These are phyloP conservation scores for Gloeopeniophorella convolvens DNA, from an alignment of 768 basidiomycete species.

Conservation along the genomic window DNA sequence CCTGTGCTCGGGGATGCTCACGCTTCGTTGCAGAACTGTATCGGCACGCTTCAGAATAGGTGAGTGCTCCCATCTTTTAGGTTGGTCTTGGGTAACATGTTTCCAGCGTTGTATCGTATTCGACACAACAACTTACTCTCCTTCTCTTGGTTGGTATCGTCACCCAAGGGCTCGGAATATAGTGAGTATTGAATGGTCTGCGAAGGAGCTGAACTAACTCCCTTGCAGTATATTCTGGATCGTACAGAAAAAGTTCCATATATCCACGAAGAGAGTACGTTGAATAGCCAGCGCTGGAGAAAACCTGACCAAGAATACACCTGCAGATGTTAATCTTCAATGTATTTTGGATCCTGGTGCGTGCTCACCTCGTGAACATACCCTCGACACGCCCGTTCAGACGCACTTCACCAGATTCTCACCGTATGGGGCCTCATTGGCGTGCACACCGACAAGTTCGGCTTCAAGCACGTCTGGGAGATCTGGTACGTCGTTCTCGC, in stretches of 20 bases:
- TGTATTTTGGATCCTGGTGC: constrained; percentile 63
- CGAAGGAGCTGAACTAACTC: background rate
- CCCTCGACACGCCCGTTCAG: background rate
- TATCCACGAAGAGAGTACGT: constrained; percentile 56
- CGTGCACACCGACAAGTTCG: constrained; percentile 66
- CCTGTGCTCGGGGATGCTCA: background rate
- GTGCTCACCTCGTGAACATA: constrained; percentile 12
- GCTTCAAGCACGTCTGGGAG: constrained; percentile 82
- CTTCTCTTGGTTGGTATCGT: constrained; percentile 61
- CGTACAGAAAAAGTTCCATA: constrained; percentile 56
- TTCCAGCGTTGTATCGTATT: constrained; percentile 59
- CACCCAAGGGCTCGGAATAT: constrained; percentile 60
- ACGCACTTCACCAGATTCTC: constrained; percentile 40
- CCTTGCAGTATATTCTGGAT: constrained; percentile 52
- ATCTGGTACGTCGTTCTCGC: constrained; percentile 61
- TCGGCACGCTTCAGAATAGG: constrained; percentile 69
- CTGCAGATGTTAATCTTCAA: constrained; percentile 67
- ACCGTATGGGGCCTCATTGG: constrained; percentile 74
- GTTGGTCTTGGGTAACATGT: background rate
- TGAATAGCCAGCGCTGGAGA: background rate
- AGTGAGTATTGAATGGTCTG: constrained; percentile 49
- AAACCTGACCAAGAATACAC: background rate
- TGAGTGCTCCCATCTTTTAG: constrained; percentile 17
- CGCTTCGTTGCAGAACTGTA: constrained; percentile 42
- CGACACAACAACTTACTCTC: constrained; percentile 62